A percentile compares a stretch with the other conserved stretches of the same genome.
These are phyloP conservation scores for Saussurea involucrata DNA, from an alignment of 129 eudicot species.

Conservation along the genomic window DNA sequence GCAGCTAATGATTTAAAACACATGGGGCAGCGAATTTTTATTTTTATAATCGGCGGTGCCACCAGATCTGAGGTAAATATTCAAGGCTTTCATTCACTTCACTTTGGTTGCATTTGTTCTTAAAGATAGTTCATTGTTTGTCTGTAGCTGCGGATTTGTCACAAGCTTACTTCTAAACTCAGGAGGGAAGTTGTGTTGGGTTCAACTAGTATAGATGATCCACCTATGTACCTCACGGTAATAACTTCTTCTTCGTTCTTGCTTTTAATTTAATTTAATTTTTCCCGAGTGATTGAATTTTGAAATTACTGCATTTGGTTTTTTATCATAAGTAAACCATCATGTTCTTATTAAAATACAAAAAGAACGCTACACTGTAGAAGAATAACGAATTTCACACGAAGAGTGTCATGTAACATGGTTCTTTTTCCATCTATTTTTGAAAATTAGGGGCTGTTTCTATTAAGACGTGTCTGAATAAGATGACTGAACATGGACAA, in stretches of 20 bases:
- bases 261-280: neutral
- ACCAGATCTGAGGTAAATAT: constrained; percentile 88
- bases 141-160: constrained; percentile 74
- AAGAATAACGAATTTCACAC: neutral
- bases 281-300: neutral
- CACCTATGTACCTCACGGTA: constrained; percentile 84
- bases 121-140: neutral
- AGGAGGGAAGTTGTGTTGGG: constrained; percentile 93
- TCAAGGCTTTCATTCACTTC: neutral
- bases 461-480: too few species aligned
- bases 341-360: neutral
- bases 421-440: neutral
- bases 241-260: neutral
- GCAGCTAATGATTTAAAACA: constrained; percentile 58
- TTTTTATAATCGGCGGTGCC: constrained; percentile 92
- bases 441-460: too few species aligned
- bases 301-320: neutral
- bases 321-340: neutral
- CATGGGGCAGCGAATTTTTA: constrained; percentile 94
- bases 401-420: neutral
- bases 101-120: constrained; percentile 10
- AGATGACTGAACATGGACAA: too few species aligned
- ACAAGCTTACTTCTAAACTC: constrained; percentile 87
- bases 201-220: constrained; percentile 87
- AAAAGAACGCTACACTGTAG: neutral